These are phyloP conservation scores for Aspergillus carbonarius DNA, from an alignment of 2,329 filamentous ascomycete genomes.

Conservation along the genomic window DNA sequence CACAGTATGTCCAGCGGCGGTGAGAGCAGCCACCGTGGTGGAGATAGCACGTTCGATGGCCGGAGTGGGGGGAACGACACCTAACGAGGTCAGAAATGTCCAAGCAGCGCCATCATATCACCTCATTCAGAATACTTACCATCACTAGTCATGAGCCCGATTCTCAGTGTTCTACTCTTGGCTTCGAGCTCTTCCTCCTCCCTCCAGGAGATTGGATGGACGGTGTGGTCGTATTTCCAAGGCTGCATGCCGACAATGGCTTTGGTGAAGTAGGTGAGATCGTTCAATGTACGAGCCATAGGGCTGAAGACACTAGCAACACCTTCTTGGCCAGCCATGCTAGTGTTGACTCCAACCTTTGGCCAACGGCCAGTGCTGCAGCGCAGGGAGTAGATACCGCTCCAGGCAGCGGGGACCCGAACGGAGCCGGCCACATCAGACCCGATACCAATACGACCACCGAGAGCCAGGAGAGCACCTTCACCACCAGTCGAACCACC, in stretches of 20 bases:
- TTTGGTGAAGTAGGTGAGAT: slow-evolving; percentile 80
- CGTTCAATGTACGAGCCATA: slow-evolving; percentile 82
- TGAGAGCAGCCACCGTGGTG: slow-evolving; percentile 67
- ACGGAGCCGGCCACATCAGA: slow-evolving; percentile 91
- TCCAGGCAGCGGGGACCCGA: slow-evolving; percentile 81
- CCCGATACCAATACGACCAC: slow-evolving; percentile 82
- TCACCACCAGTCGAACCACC: slow-evolving; percentile 89
- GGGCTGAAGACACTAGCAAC: slow-evolving; percentile 86
- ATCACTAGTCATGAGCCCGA: slow-evolving; percentile 77
- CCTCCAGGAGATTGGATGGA: slow-evolving; percentile 82
- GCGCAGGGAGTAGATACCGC: slow-evolving; percentile 80
- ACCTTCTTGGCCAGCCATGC: slow-evolving; percentile 90
- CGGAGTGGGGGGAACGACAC: slow-evolving; percentile 81
- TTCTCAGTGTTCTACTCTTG: slow-evolving; percentile 61
- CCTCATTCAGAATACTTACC: slow-evolving; percentile 36
- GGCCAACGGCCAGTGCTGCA: slow-evolving; percentile 91
- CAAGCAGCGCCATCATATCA: neutral
- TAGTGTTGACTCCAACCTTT: slow-evolving; percentile 77
- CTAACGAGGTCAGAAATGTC: slow-evolving; percentile 28
- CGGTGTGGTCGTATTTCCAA: slow-evolving; percentile 84
- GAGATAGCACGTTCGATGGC: slow-evolving; percentile 77
- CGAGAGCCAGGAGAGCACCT: slow-evolving; percentile 74
- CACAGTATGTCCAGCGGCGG: slow-evolving; percentile 72
- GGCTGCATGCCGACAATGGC: slow-evolving; percentile 76
- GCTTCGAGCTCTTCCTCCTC: slow-evolving; percentile 60